Percentiles rank a stretch among this genome's conserved stretches.
These are phyloP conservation scores for Albophoma yamanashiensis DNA, from an alignment of 2,329 filamentous ascomycete species.

Conservation along the genomic window DNA sequence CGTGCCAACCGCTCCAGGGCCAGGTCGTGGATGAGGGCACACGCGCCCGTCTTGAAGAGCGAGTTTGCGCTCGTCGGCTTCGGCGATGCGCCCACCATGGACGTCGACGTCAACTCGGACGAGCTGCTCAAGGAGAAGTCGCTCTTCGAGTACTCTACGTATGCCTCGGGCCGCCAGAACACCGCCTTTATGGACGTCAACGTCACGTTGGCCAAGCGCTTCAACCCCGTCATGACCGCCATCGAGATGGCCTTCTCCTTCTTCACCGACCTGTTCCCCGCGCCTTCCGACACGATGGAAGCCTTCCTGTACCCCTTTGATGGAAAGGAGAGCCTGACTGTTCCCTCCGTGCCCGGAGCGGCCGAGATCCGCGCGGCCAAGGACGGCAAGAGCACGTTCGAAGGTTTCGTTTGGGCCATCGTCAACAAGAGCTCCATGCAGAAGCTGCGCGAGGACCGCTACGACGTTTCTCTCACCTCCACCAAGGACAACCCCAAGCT, in stretches of 20 bases:
- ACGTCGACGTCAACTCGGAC: slow-evolving; percentile 27
- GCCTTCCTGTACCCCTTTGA: slow-evolving; percentile 82
- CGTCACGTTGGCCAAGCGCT: slow-evolving; percentile 71
- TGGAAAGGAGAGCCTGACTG: slow-evolving; percentile 72
- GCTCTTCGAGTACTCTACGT: slow-evolving; percentile 74
- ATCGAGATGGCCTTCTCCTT: slow-evolving; percentile 61
- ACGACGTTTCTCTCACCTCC: slow-evolving; percentile 83
- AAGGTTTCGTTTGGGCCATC: slow-evolving; percentile 88
- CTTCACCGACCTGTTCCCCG: slow-evolving; percentile 66
- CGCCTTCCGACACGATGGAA: slow-evolving; percentile 63
- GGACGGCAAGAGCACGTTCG: slow-evolving; percentile 60
- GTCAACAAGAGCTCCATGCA: slow-evolving; percentile 96
- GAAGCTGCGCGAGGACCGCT: slow-evolving; percentile 79
- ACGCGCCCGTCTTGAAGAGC: slow-evolving; percentile 59
- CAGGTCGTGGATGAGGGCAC: slow-evolving; percentile 66
- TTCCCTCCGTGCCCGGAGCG: slow-evolving; percentile 53
- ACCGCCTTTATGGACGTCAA: slow-evolving; percentile 83
- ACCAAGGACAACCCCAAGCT: slow-evolving; percentile 91
- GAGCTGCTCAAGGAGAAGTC: slow-evolving; percentile 72
- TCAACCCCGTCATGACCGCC: slow-evolving; percentile 58
- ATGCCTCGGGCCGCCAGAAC: slow-evolving; percentile 87
- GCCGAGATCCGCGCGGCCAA: slow-evolving; percentile 37
- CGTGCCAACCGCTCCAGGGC: slow-evolving; percentile 71
- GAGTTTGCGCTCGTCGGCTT: slow-evolving; percentile 90
- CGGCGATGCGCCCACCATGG: slow-evolving; percentile 40